Percentiles rank a stretch among this genome's conserved stretches.
These are phyloP conservation scores for Gelatoporia subvermispora DNA, from an alignment of 768 basidiomycete species.

Conservation along the genomic window DNA sequence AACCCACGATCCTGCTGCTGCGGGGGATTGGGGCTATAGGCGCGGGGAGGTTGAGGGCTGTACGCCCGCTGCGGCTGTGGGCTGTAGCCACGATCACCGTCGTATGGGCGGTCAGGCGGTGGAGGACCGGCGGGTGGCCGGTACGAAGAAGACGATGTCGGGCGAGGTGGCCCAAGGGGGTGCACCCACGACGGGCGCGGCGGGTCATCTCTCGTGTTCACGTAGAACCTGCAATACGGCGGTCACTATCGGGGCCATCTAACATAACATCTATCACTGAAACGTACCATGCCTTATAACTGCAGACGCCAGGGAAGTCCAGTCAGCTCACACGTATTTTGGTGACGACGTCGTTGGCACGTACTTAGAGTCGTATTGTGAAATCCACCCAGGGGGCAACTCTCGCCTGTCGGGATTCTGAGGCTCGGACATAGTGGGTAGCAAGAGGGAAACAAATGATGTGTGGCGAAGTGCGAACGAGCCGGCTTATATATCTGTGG, in stretches of 20 bases:
- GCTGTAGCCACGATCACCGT: constrained; percentile 24
- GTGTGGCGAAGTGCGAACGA: constrained; percentile 1
- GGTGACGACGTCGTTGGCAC: constrained; percentile 29
- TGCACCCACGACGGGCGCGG: constrained; percentile 68
- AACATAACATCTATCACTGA: not conserved
- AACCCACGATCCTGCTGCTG: constrained; percentile 14
- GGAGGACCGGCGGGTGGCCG: constrained; percentile 40
- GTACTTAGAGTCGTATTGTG: constrained; percentile 64
- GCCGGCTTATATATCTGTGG: constrained; percentile 8
- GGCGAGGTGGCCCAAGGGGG: constrained; percentile 47
- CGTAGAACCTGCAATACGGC: constrained; percentile 59
- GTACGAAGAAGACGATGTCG: constrained; percentile 26
- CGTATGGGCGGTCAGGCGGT: constrained; percentile 24
- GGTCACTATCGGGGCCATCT: not conserved
- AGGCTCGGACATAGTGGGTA: constrained; percentile 35
- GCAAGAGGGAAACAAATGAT: constrained; percentile 6
- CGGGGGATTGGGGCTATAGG: constrained; percentile 17
- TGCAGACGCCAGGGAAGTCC: constrained; percentile 22
- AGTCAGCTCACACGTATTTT: not conserved
- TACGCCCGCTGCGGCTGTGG: constrained; percentile 27
- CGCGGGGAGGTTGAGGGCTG: constrained; percentile 12
- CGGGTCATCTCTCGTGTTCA: constrained; percentile 58
- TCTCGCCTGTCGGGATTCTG: constrained; percentile 44
- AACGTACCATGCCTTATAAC: constrained; percentile 63
- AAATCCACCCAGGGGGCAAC: constrained; percentile 64